Percentiles rank a stretch among this genome's conserved stretches.
Evolutionary conservation across 179 eudicot genomes (phyloP).

Genomic region (Camellia oleifera): DNA sequence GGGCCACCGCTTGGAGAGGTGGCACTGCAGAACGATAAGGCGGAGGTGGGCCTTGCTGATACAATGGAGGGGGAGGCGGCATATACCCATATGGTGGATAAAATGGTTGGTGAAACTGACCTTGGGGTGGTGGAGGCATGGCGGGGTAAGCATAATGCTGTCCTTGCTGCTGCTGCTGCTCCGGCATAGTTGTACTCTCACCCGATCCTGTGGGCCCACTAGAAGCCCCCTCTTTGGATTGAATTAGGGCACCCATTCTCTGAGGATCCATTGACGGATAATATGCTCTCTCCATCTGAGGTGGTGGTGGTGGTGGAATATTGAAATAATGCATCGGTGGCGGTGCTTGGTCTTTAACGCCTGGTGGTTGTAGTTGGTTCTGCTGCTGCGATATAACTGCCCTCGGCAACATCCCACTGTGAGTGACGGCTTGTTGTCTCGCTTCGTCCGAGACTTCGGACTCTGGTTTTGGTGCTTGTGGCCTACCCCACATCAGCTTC

Average conservation of each 20-base stretch:
- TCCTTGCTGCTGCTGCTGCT: slow-evolving; percentile 40
- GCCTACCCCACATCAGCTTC: slow-evolving; percentile 93
- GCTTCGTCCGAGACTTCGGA: slow-evolving; percentile 53
- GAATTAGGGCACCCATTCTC: slow-evolving; percentile 87
- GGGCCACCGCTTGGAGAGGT: too few species aligned
- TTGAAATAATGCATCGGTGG: slow-evolving; percentile 67
- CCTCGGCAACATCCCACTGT: slow-evolving; percentile 85
- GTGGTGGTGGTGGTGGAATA: slow-evolving; percentile 50
- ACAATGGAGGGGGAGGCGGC: slow-evolving; percentile 58
- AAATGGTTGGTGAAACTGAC: slow-evolving; percentile 60
- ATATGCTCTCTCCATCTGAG: slow-evolving; percentile 57
- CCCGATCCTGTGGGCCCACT: slow-evolving; percentile 44
- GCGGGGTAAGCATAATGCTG: slow-evolving; percentile 54
- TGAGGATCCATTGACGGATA: slow-evolving; percentile 99
- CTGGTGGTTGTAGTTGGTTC: slow-evolving; percentile 60
- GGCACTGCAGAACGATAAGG: too few species aligned
- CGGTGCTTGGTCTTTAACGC: slow-evolving; percentile 52
- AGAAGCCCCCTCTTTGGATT: slow-evolving; percentile 64
- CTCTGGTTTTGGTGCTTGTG: slow-evolving; percentile 77
- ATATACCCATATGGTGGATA: slow-evolving; percentile 74
- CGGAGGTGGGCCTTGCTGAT: slow-evolving; percentile 43
- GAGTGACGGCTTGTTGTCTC: slow-evolving; percentile 57
- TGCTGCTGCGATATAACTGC: slow-evolving; percentile 90
- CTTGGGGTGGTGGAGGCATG: slow-evolving; percentile 35
- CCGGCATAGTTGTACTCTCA: slow-evolving; percentile 44